Percentiles rank a stretch among this genome's conserved stretches.
Conservation (phyloP, 306 rosid species). For the Arachis hypogaea region DNA sequence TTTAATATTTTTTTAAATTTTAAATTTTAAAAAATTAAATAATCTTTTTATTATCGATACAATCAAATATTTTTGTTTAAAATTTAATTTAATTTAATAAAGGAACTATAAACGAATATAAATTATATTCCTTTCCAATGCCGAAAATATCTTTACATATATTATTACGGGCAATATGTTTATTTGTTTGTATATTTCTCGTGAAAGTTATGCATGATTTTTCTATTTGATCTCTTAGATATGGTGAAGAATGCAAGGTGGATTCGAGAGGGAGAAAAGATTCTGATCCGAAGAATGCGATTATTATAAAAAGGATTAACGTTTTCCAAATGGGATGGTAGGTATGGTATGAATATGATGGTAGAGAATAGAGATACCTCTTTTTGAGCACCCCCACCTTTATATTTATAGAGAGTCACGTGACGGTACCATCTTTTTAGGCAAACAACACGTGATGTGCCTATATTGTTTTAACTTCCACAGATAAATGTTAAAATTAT, state of each 20-base stretch:
- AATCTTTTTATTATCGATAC: too few relatives aligned
- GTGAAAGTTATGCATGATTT: neutral
- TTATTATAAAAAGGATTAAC: neutral
- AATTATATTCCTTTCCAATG: too few relatives aligned
- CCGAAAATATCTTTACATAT: neutral
- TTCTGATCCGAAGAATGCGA: too few relatives aligned
- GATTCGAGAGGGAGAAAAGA: too few relatives aligned
- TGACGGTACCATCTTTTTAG: slow-evolving; percentile 32
- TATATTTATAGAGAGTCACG: slow-evolving; percentile 38
- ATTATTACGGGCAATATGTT: neutral
- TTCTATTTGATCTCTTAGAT: too few relatives aligned
- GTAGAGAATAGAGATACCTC: neutral
- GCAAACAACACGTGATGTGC: slow-evolving; percentile 43
- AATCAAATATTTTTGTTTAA: too few relatives aligned
- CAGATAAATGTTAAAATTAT: too few relatives aligned
- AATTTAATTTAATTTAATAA: too few relatives aligned
- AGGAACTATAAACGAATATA: too few relatives aligned
- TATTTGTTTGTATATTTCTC: neutral
- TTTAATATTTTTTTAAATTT: too few relatives aligned
- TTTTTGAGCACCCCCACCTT: slow-evolving; percentile 35
- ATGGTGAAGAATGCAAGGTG: too few relatives aligned
- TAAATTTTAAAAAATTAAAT: too few relatives aligned
- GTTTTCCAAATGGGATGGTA: neutral
- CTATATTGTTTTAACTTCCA: neutral
- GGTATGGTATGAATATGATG: neutral